These are phyloP conservation scores for Areca catechu DNA, from an alignment of 176 grass and related monocot species.

Conservation along the genomic window DNA sequence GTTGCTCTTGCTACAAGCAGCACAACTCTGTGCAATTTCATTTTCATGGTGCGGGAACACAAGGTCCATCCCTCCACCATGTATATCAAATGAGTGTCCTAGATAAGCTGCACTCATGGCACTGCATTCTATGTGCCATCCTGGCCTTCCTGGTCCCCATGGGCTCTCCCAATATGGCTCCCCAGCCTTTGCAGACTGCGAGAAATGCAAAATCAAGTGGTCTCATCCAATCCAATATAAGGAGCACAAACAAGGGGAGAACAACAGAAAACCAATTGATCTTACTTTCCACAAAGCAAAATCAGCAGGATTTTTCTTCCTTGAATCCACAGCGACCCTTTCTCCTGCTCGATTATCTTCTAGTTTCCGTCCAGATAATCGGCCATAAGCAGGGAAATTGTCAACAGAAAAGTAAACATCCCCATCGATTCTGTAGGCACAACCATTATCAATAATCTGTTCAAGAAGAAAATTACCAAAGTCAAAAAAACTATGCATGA, in stretches of 20 bases:
- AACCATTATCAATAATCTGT: conserved; percentile 79
- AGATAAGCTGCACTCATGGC: conserved; percentile 91
- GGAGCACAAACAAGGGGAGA: neutral
- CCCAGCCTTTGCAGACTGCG: conserved; percentile 77
- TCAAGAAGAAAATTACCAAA: conserved; percentile 4
- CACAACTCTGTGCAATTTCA: conserved; percentile 94
- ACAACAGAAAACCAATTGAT: neutral
- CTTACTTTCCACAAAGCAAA: conserved; percentile 98
- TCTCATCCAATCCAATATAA: conserved; percentile 7
- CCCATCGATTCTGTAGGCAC: conserved; percentile 63
- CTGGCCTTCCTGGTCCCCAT: conserved; percentile 81
- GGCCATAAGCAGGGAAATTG: conserved; percentile 73
- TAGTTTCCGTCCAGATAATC: conserved; percentile 78
- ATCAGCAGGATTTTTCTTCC: conserved; percentile 92
- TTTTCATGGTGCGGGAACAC: conserved; percentile 97
- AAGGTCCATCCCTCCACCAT: conserved; percentile 87
- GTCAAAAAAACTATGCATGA: neutral
- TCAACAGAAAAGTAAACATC: conserved; percentile 95
- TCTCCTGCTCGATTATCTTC: conserved; percentile 96
- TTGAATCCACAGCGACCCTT: conserved; percentile 83
- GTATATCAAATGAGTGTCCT: conserved; percentile 79
- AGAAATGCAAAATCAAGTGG: conserved; percentile 7
- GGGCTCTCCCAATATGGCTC: conserved; percentile 93
- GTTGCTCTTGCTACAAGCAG: conserved; percentile 70
- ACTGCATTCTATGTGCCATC: conserved; percentile 98